Conservation (phyloP, 805 yeast genomes). For the Saturnispora diversa region DNA sequence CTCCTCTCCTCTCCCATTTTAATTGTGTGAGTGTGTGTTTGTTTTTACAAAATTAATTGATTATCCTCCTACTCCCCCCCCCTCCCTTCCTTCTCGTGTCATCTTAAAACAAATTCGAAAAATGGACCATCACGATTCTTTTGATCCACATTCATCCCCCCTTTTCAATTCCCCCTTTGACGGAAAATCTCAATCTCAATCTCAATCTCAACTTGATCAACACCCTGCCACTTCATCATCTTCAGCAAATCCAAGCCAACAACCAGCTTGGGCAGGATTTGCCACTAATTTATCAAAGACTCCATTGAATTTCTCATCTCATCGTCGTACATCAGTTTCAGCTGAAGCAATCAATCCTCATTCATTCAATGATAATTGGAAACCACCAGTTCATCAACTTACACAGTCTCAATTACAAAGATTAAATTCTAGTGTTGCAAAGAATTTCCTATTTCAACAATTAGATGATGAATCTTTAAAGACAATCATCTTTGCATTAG, state of each 20-base stretch:
- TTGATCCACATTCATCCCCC: slow-evolving; percentile 7
- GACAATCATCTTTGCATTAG: slow-evolving; percentile 77
- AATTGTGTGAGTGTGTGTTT: too few relatives aligned
- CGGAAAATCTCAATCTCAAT: not conserved
- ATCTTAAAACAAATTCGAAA: not conserved
- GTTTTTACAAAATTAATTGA: too few relatives aligned
- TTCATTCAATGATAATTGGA: slow-evolving; percentile 62
- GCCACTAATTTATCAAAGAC: slow-evolving; percentile 3
- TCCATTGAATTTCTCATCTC: slow-evolving; percentile 5
- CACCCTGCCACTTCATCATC: too few relatives aligned
- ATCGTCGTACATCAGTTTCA: slow-evolving; percentile 71
- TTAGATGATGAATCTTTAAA: slow-evolving; percentile 70
- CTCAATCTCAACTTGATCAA: not conserved
- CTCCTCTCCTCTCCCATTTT: too few relatives aligned
- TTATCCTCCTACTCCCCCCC: too few relatives aligned
- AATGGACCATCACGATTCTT: slow-evolving; percentile 10
- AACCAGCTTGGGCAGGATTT: slow-evolving; percentile 11
- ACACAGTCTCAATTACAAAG: slow-evolving; percentile 56
- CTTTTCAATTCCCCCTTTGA: slow-evolving; percentile 5
- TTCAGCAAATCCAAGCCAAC: not conserved
- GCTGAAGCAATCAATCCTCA: slow-evolving; percentile 83
- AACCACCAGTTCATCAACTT: slow-evolving; percentile 60
- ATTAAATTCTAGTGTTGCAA: slow-evolving; percentile 61
- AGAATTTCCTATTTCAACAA: slow-evolving; percentile 78
- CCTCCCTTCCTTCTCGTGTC: too few relatives aligned